phyloP scores from a whole-genome alignment of 345 rosid species.

The Salix arbutifolia region DNA sequence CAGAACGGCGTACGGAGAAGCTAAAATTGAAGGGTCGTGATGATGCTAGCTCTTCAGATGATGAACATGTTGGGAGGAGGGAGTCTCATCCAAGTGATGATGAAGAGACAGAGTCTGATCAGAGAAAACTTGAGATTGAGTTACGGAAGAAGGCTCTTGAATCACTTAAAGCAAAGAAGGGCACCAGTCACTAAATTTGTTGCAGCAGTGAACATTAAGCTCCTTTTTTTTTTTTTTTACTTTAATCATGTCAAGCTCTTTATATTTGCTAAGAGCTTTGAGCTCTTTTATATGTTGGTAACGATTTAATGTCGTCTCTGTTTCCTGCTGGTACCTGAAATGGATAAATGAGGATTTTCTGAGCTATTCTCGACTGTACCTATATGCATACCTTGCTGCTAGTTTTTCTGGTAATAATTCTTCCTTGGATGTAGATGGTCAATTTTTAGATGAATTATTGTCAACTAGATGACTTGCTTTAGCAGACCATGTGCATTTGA shows the following conservation, averaged over 20 bases:
- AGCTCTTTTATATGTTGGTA: constrained; percentile 21
- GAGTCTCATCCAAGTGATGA: constrained; percentile 31
- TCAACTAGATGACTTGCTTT: constrained; percentile 63
- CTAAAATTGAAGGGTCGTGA: constrained; percentile 44
- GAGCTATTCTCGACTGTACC: constrained; percentile 77
- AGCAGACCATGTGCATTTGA: constrained; percentile 48
- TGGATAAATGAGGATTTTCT: constrained; percentile 79
- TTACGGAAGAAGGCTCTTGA: constrained; percentile 89
- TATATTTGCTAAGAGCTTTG: constrained; percentile 24
- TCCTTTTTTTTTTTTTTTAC: constrained; percentile 20
- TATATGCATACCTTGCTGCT: constrained; percentile 65
- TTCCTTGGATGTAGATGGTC: constrained; percentile 34
- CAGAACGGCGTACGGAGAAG: constrained; percentile 71
- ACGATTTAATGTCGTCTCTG: constrained; percentile 59
- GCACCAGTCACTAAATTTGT: constrained; percentile 43
- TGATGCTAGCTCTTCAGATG: constrained; percentile 50
- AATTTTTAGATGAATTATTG: constrained; percentile 57
- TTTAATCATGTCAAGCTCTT: constrained; percentile 19
- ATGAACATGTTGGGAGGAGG: constrained; percentile 32
- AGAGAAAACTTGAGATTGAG: constrained; percentile 87
- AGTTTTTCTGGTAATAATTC: constrained; percentile 68
- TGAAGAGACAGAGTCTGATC: constrained; percentile 49
- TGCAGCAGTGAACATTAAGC: constrained; percentile 17
- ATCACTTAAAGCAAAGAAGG: constrained; percentile 93
- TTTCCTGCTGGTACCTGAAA: constrained; percentile 88